phyloP scores from a whole-genome alignment of 495 filamentous ascomycete species.

The Penicillium flavigenum region DNA sequence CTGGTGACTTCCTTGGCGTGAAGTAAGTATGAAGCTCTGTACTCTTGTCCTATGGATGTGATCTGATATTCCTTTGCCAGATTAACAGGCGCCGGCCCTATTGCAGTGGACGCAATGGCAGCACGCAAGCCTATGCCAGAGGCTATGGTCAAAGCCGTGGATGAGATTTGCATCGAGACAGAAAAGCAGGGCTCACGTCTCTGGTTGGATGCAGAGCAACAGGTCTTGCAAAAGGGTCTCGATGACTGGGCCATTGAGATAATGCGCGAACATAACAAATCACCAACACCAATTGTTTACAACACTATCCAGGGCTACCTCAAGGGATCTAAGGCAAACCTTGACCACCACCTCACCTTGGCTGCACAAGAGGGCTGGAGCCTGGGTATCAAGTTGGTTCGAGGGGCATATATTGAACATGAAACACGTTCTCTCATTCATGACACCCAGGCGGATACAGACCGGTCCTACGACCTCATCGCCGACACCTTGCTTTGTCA shows the following conservation, averaged over 20 bases:
- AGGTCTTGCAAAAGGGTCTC: slow-evolving; percentile 36
- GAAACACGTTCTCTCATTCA: slow-evolving; percentile 42
- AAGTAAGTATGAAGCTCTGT: slow-evolving; percentile 49
- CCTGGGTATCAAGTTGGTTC: slow-evolving; percentile 41
- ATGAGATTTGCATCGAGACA: slow-evolving; percentile 33
- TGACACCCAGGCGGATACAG: slow-evolving; percentile 43
- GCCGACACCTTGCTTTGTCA: slow-evolving; percentile 32
- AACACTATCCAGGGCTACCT: slow-evolving; percentile 46
- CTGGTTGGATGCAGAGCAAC: slow-evolving; percentile 43
- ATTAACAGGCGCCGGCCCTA: slow-evolving; percentile 35
- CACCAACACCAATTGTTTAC: slow-evolving; percentile 30
- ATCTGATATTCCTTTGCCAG: slow-evolving; percentile 14
- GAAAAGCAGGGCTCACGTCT: slow-evolving; percentile 33
- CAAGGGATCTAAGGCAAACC: slow-evolving; percentile 35
- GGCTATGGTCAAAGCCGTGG: slow-evolving; percentile 30
- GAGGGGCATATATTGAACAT: slow-evolving; percentile 43
- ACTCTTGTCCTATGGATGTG: not conserved
- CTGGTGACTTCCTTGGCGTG: slow-evolving; percentile 74
- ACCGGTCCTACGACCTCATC: slow-evolving; percentile 42
- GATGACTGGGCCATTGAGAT: slow-evolving; percentile 40
- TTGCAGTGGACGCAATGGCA: slow-evolving; percentile 32
- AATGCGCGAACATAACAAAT: slow-evolving; percentile 40
- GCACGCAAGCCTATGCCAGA: slow-evolving; percentile 26
- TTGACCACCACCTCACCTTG: slow-evolving; percentile 32
- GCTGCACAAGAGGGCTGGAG: slow-evolving; percentile 36